Percentiles rank a stretch among this genome's conserved stretches.
Evolutionary conservation across 2,329 filamentous ascomycete genomes (phyloP).

Genomic region (Escovopsis sp.): DNA sequence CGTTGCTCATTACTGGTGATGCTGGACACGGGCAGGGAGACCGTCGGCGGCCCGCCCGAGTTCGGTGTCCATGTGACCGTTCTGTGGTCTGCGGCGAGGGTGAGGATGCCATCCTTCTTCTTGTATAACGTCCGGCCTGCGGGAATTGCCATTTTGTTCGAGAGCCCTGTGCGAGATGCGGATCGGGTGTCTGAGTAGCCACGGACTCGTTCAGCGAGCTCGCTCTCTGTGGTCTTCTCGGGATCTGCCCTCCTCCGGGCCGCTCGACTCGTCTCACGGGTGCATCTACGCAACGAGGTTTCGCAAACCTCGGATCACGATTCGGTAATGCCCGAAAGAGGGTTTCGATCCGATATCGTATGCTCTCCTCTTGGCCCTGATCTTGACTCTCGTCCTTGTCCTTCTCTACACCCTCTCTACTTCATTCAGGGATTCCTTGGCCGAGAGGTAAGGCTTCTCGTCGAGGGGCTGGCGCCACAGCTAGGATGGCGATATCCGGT

Average conservation of each 20-base stretch:
- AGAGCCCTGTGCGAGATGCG: conserved; percentile 1
- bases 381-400: no score
- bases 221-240: background rate
- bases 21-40: conserved; percentile 56
- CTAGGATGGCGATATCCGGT: no score
- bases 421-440: no score
- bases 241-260: background rate
- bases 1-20: conserved; percentile 55
- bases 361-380: no score
- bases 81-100: conserved; percentile 56
- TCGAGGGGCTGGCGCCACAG: no score
- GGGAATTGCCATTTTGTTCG: conserved; percentile 39
- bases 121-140: conserved; percentile 68
- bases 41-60: conserved; percentile 43
- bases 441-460: no score
- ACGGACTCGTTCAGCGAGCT: background rate
- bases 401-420: no score
- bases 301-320: background rate
- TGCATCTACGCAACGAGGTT: background rate
- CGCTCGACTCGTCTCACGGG: background rate
- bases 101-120: conserved; percentile 83
- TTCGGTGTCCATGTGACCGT: conserved; percentile 70
- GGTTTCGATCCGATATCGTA: no score
- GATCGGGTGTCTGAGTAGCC: background rate
- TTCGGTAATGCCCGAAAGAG: background rate